Evolutionary conservation across 1,284 basidiomycete species (phyloP), one percentile per base, ranked within the genome.

Genomic region (Thecaphora thlaspeos): DNA sequence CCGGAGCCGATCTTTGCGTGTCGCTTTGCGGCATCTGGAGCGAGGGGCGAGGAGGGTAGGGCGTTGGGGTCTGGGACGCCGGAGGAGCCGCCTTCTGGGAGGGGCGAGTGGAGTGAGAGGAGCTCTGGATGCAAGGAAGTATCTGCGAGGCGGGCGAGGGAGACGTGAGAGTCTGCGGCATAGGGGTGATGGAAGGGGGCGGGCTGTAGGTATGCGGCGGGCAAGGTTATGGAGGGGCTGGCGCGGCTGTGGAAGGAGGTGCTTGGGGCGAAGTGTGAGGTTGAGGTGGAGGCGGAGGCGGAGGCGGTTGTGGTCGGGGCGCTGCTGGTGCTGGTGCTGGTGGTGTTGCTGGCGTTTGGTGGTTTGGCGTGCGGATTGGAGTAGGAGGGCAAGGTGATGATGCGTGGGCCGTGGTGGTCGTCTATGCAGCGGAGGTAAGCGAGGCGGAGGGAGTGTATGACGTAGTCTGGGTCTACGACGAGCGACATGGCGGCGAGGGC

Each of bases 391-490:
- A 70, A 61, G 18, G 68, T 63, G 51, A 74, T 65, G 48, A 74
- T 44, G 22, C 58, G 58, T 12, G 70, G 61, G 2, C 70, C 71
- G 30, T 63, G 52, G 37, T 64, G 65, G 34, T 74, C 71, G 30
- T 72, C 70, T 28, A 74, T 63, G n/a, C 62, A 49, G 24, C 67
- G 56, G 26, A 74, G 53, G 32, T 74, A 74, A 15, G 68, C 64
- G 2, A 74, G 61, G 12, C 71, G 46, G 19, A 74, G 55, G 21
- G 68, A 61, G 46, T 71, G 66, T 18, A 72, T 71, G 15, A 68
- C 43, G 30, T 68, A 65, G 48, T 66, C 63, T 2, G 63, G 63
- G 38, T 66, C 63, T 17, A 66, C 63, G 17, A 66, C 50, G 21
- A 66, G 55, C 50, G 63, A 66, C 63, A 66, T 66, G 30, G 8